A percentile compares a stretch with the other conserved stretches of the same genome.
These are phyloP conservation scores for Trichoderma sp. DNA, from an alignment of 2,329 filamentous ascomycete genomes.

Conservation along the genomic window DNA sequence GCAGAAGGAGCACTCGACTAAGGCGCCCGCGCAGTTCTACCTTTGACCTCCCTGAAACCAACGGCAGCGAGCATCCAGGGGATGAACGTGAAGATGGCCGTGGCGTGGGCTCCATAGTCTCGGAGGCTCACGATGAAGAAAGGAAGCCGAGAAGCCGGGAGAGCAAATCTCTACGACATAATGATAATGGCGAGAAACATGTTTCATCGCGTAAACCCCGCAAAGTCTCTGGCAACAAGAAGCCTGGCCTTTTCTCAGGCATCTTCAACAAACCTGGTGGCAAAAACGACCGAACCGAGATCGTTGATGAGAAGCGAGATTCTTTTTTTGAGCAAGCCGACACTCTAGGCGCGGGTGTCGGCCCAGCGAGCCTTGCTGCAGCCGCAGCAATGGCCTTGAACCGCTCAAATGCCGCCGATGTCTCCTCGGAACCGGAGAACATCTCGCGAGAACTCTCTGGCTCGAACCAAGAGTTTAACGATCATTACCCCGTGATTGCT, in stretches of 20 bases:
- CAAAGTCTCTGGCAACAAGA: conserved; percentile 44
- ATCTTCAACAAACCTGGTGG: conserved; percentile 50
- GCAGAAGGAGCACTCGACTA: conserved; percentile 45
- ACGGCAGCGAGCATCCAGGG: conserved; percentile 37
- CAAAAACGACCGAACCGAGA: background rate
- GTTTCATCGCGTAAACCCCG: conserved; percentile 39
- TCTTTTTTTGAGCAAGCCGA: conserved; percentile 75
- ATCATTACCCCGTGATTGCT: conserved; percentile 60
- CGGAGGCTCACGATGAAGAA: conserved; percentile 44
- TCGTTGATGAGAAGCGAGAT: conserved; percentile 46
- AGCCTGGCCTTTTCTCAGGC: conserved; percentile 50
- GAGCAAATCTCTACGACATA: conserved; percentile 31
- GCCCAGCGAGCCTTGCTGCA: conserved; percentile 56
- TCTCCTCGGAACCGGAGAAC: conserved; percentile 44
- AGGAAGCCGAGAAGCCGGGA: conserved; percentile 39
- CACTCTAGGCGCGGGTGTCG: conserved; percentile 70
- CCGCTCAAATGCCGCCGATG: conserved; percentile 51
- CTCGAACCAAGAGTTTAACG: conserved; percentile 36
- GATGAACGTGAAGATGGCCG: conserved; percentile 46
- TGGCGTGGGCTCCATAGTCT: conserved; percentile 54
- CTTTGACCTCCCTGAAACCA: conserved; percentile 39
- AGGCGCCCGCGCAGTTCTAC: conserved; percentile 42
- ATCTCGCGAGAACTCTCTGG: conserved; percentile 32
- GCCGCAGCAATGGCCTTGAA: conserved; percentile 43
- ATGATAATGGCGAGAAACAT: conserved; percentile 52